A percentile compares a stretch with the other conserved stretches of the same genome.
phyloP scores from a whole-genome alignment of 2,329 filamentous ascomycete species.

The Verticillium nubilum region DNA sequence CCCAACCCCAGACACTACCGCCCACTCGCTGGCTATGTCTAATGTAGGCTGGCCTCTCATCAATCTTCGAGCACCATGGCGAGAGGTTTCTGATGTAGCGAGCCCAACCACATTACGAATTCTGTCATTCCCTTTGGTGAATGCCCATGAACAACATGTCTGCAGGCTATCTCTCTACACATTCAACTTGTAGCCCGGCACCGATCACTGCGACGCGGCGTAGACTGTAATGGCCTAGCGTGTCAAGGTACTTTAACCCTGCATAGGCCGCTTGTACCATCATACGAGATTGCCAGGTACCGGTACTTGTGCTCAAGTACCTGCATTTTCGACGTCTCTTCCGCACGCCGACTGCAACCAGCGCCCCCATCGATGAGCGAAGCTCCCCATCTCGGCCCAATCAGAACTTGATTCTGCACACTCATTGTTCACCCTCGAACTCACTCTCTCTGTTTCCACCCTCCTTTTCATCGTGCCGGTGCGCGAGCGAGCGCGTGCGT shows the following conservation, averaged over 20 bases:
- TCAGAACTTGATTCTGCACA: not conserved
- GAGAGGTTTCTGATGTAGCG: not conserved
- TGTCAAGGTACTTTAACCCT: slow-evolving; percentile 20
- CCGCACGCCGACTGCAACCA: not conserved
- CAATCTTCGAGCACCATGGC: not conserved
- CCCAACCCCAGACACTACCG: no score
- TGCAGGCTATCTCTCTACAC: not conserved
- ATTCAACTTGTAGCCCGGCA: not conserved
- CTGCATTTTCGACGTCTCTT: slow-evolving; percentile 1
- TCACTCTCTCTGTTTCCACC: not conserved
- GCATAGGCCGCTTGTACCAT: slow-evolving; percentile 20
- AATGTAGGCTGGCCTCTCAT: no score
- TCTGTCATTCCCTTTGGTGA: not conserved
- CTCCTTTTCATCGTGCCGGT: not conserved
- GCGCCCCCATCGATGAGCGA: not conserved
- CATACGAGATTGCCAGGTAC: slow-evolving; percentile 19
- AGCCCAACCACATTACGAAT: not conserved
- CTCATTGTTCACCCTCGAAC: not conserved
- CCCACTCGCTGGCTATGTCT: no score
- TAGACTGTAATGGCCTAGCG: not conserved
- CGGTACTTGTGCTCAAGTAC: slow-evolving; percentile 17
- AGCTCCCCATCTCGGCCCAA: slow-evolving; percentile 3
- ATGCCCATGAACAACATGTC: not conserved
- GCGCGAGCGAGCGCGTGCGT: not conserved
- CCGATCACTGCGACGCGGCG: not conserved